Base-by-base conservation (phyloP, 2,329 filamentous ascomycete species). In the Phoma sp. region DNA sequence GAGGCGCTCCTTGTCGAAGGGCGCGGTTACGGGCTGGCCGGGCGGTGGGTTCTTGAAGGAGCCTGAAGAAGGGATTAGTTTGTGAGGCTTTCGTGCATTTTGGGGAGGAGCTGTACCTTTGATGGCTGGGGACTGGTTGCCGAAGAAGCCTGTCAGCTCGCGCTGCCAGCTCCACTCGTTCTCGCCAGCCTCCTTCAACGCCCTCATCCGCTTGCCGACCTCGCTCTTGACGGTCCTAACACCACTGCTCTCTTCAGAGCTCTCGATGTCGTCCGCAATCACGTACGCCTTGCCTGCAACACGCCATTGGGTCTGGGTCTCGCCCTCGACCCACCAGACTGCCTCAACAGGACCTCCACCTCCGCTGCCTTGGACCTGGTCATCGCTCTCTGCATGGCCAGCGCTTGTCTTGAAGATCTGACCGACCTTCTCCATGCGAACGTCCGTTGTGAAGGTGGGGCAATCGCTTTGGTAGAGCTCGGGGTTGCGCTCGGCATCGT, bases 61-160 rank as follows among this genome's bases (percentile, higher is more conserved):
- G 86, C 75, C 86, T 87, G 24, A 11, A 36, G 10, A 13, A 10
- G 7, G 22, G 39, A 18, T 52, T 42, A 56, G 47, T 44, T 27
- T 22, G 30, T n/a, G n/a, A 13, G 2, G 14, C 9, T 22, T 11
- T 24, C 18, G 3, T 39, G 24, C 22, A 14, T 25, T 6, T 18
- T 18, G 30, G 35, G 3, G 22, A 42, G 41, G 72, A 74, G 45
- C 13, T 2, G 3, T 71, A 85, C 85, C 85, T 78, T 93, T 83
- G 86, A 96, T 91, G 1, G 80, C 78, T 6, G 93, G 93, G 62
- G 85, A 88, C 64, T 95, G 77, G 73, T 97, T 97, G 18, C 91
- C 93, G 83, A 97, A 98, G 72, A 95, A 90, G 43, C 85, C 90
- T 45, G 90, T 92, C 33, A 97, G 75, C 76, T 96, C 92, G 59